These are phyloP conservation scores for Ceratocystis variospora DNA, from an alignment of 2,329 filamentous ascomycete species.

Conservation along the genomic window DNA sequence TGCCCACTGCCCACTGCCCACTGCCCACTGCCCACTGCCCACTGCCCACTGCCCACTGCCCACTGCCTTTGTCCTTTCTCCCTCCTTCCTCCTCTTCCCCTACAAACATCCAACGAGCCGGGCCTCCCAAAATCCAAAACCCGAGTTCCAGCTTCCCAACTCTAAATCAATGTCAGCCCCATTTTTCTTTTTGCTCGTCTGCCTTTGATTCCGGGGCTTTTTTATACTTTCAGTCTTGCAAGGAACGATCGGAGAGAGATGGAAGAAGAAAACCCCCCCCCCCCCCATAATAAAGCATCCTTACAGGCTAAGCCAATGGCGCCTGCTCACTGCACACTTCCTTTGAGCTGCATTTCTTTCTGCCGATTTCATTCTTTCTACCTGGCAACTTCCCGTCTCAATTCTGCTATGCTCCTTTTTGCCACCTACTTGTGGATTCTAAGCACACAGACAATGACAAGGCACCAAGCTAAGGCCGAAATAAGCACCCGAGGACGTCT, in stretches of 20 bases:
- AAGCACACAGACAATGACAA: slow-evolving; percentile 2
- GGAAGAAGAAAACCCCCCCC: no score
- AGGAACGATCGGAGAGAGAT: neutral
- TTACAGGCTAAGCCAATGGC: no score
- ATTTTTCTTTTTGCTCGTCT: neutral
- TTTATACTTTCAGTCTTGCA: neutral
- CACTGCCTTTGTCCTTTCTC: neutral
- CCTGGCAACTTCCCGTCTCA: neutral
- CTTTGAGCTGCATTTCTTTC: neutral
- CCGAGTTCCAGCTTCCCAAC: slow-evolving; percentile 2
- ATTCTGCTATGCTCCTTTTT: neutral
- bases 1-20: no score
- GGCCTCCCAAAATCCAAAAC: neutral
- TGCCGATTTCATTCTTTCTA: neutral
- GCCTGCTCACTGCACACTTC: no score
- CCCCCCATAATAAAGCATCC: no score
- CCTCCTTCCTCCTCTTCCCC: neutral
- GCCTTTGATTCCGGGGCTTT: neutral
- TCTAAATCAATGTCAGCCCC: slow-evolving; percentile 7
- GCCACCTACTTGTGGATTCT: slow-evolving; percentile 1
- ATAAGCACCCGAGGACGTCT: slow-evolving; percentile 6
- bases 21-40: no score
- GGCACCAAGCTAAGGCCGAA: slow-evolving; percentile 7
- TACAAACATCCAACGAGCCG: neutral
- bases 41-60: no score